Evolutionary conservation across 306 rosid species (phyloP).

Genomic region (Begonia loranthoides): DNA sequence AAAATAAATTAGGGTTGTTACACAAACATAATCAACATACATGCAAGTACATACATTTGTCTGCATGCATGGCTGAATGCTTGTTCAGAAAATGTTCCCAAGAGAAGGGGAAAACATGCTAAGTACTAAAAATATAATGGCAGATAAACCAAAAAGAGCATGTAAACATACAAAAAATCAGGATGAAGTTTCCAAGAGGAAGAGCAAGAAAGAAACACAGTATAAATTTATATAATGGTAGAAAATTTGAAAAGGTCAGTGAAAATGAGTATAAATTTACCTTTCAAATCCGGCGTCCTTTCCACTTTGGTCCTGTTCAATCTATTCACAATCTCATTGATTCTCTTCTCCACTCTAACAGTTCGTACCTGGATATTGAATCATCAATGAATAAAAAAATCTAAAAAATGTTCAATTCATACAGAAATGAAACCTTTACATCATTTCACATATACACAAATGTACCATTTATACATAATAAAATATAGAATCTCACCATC

Average conservation of each 20-base stretch:
- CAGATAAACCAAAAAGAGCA: too few species aligned
- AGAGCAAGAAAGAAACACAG: neutral
- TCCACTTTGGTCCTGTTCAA: slow-evolving; percentile 88
- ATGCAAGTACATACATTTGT: neutral
- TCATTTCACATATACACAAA: neutral
- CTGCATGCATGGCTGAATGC: neutral
- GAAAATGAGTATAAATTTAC: slow-evolving; percentile 24
- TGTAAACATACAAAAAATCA: neutral
- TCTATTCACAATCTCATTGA: slow-evolving; percentile 79
- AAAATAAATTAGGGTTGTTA: neutral
- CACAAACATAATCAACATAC: neutral
- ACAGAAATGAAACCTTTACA: slow-evolving; percentile 11
- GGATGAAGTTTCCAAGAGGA: neutral
- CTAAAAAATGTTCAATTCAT: neutral
- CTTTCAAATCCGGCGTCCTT: slow-evolving; percentile 89
- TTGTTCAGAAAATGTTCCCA: too few species aligned
- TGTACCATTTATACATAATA: too few species aligned
- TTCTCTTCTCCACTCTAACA: slow-evolving; percentile 83
- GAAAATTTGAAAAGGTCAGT: neutral
- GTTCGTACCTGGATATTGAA: slow-evolving; percentile 51
- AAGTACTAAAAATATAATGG: neutral
- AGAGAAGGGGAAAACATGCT: too few species aligned
- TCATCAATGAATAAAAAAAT: too few species aligned
- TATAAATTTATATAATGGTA: too few species aligned
- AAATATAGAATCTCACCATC: slow-evolving; percentile 33